A percentile compares a stretch with the other conserved stretches of the same genome.
These are phyloP conservation scores for Pythium volutum DNA, from an alignment of 352 stramenopile genomes.

Conservation along the genomic window DNA sequence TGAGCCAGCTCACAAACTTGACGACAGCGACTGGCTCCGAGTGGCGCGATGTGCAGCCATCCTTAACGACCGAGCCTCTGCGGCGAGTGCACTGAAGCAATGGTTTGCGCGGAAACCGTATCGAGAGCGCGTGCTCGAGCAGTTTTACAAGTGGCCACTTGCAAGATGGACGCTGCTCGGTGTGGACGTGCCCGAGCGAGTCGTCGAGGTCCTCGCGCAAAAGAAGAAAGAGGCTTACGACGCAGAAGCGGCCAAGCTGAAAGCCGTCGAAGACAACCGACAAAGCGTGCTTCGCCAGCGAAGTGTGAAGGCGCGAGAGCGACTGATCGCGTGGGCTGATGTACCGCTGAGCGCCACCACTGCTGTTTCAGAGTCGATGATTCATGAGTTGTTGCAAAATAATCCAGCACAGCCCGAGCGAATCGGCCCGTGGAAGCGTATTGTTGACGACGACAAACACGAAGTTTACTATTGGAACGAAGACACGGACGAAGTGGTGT, in stretches of 20 bases:
- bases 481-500: constrained; percentile 22
- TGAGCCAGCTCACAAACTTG: neutral
- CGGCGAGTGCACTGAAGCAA: constrained; percentile 27
- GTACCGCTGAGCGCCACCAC: neutral
- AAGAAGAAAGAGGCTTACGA: constrained; percentile 18
- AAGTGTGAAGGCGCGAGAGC: constrained; percentile 23
- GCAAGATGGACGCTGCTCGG: constrained; percentile 61
- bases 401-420: neutral
- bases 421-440: constrained; percentile 9
- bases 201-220: constrained; percentile 30
- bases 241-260: constrained; percentile 12
- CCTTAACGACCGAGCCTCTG: constrained; percentile 40
- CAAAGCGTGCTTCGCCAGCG: constrained; percentile 29
- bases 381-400: neutral
- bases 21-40: constrained; percentile 52
- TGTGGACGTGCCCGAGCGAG: constrained; percentile 31
- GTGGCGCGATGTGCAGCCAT: constrained; percentile 43
- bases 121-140: constrained; percentile 34
- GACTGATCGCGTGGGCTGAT: constrained; percentile 32
- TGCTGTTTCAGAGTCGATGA: neutral
- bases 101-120: constrained; percentile 47
- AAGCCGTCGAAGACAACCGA: constrained; percentile 30
- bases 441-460: constrained; percentile 16
- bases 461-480: constrained; percentile 31
- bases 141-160: constrained; percentile 51